Percentiles rank a stretch among this genome's conserved stretches.
Conservation (phyloP, 208 protist species). For the Giardia duodenalis region DNA sequence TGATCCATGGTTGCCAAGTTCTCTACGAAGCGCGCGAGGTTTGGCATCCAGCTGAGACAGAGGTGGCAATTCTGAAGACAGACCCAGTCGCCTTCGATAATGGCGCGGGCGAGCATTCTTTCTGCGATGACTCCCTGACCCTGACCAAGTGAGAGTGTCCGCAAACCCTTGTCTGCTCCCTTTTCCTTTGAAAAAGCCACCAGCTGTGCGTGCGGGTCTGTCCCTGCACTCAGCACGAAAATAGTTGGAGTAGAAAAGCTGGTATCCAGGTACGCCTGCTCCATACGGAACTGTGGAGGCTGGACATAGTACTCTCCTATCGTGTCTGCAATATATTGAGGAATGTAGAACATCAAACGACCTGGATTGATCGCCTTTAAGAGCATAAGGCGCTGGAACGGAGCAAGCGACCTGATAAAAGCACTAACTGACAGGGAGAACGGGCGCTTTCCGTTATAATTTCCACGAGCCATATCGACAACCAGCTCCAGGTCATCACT, state of each 20-base stretch:
- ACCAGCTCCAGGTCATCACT: neutral
- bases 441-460: neutral
- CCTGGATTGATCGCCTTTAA: constrained; percentile 77
- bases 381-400: constrained; percentile 78
- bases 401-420: constrained; percentile 60
- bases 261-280: constrained; percentile 72
- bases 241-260: constrained; percentile 72
- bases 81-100: constrained; percentile 79
- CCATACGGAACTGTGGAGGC: constrained; percentile 79
- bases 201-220: constrained; percentile 80
- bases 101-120: constrained; percentile 67
- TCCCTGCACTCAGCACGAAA: constrained; percentile 88
- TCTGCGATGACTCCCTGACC: constrained; percentile 86
- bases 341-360: neutral
- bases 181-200: constrained; percentile 81
- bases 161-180: constrained; percentile 76
- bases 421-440: constrained; percentile 29
- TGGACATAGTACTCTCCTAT: constrained; percentile 62
- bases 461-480: neutral
- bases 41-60: constrained; percentile 83
- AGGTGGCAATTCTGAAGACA: constrained; percentile 94
- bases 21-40: constrained; percentile 80
- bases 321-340: neutral
- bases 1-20: constrained; percentile 56
- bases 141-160: constrained; percentile 83